These are phyloP conservation scores for Ceratocystis variospora DNA, from an alignment of 2,329 filamentous ascomycete genomes.

Conservation along the genomic window DNA sequence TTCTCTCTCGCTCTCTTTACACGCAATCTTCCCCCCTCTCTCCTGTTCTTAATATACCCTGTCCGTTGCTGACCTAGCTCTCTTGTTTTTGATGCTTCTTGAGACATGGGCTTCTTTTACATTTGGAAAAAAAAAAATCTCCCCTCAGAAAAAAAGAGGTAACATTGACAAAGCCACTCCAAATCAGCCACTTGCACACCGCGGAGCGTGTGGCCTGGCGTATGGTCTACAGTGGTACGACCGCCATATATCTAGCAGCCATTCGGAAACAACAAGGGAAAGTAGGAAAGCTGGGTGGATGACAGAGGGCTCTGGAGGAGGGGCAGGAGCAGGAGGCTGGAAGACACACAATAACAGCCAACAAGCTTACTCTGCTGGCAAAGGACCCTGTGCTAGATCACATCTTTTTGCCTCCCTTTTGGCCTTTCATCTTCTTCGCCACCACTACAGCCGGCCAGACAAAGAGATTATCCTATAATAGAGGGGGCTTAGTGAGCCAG, in stretches of 20 bases:
- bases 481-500: too few relatives aligned
- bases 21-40: too few relatives aligned
- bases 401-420: not conserved
- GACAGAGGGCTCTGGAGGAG: not conserved
- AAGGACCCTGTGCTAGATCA: not conserved
- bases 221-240: too few relatives aligned
- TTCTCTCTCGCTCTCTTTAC: not conserved
- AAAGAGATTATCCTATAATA: not conserved
- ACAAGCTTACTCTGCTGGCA: not conserved
- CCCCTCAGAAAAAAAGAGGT: not conserved
- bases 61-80: too few relatives aligned
- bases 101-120: not conserved
- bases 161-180: not conserved
- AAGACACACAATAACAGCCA: not conserved
- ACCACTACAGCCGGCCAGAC: not conserved
- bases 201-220: too few relatives aligned
- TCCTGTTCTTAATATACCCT: too few relatives aligned
- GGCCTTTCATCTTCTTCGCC: not conserved
- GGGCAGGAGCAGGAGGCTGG: not conserved
- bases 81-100: not conserved
- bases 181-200: not conserved
- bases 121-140: not conserved
- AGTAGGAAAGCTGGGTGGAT: not conserved
- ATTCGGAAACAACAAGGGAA: slow-evolving; percentile 1
- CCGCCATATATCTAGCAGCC: not conserved